Evolutionary conservation across 306 rosid genomes (phyloP).

Genomic region (Boehmeria nivea): DNA sequence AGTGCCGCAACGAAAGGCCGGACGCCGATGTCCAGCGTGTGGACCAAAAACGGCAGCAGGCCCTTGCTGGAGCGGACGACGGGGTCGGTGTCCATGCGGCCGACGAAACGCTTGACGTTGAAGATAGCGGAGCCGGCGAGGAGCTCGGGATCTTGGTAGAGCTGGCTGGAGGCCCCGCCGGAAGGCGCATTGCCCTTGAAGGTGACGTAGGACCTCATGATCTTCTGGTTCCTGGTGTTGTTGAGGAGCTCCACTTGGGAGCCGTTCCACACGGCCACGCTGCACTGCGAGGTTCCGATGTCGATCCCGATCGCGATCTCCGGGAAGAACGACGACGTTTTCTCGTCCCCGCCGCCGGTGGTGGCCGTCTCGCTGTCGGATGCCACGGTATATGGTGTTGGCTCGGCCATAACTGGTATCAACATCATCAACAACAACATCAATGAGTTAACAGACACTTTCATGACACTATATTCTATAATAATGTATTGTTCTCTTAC

Average conservation of each 20-base stretch:
- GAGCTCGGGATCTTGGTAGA: conserved; percentile 50
- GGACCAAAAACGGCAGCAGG: conserved; percentile 89
- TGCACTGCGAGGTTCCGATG: conserved; percentile 82
- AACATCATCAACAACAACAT: no score
- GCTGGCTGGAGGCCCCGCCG: conserved; percentile 50
- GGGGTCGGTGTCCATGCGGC: conserved; percentile 84
- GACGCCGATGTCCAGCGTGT: conserved; percentile 74
- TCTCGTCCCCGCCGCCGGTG: conserved; percentile 51
- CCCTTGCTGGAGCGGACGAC: conserved; percentile 61
- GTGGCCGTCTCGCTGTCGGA: conserved; percentile 68
- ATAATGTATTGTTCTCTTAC: no score
- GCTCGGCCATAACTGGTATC: conserved; percentile 69
- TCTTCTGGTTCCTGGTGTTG: conserved; percentile 65
- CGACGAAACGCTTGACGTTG: conserved; percentile 86
- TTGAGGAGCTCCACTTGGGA: conserved; percentile 67
- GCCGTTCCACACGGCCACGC: conserved; percentile 86
- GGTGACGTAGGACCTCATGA: conserved; percentile 70
- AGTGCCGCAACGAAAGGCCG: conserved; percentile 75
- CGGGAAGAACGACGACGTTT: conserved; percentile 41
- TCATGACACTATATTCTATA: no score
- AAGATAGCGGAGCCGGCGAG: conserved; percentile 72
- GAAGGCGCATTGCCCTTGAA: conserved; percentile 63
- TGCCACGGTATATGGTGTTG: conserved; percentile 61
- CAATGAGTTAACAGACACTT: no score
- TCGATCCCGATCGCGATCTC: conserved; percentile 81